Evolutionary conservation across 192 early-diverging fungal genomes (phyloP).

Genomic region (Chytriomyces sp.): DNA sequence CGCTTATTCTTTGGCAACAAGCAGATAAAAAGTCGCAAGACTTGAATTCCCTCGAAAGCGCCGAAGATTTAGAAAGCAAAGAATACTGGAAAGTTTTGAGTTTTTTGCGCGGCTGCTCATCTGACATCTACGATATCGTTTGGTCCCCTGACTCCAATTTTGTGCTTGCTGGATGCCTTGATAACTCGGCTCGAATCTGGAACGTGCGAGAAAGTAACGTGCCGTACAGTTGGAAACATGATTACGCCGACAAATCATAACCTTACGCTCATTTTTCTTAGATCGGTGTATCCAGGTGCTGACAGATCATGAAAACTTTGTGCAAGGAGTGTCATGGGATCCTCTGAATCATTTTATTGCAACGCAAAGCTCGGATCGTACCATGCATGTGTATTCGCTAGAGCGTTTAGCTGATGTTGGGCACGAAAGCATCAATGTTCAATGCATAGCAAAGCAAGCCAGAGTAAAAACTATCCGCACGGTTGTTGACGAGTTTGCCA

Average conservation of each 20-base stretch:
- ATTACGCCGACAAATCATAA: neutral
- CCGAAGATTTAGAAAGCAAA: constrained; percentile 56
- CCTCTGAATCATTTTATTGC: constrained; percentile 84
- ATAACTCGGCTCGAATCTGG: constrained; percentile 88
- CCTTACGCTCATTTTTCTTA: constrained; percentile 2
- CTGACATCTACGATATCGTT: constrained; percentile 89
- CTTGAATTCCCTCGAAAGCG: constrained; percentile 16
- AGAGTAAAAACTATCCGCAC: too few relatives aligned
- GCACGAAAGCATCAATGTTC: too few relatives aligned
- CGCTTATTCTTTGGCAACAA: constrained; percentile 83
- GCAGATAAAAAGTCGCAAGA: constrained; percentile 56
- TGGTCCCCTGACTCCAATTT: constrained; percentile 89
- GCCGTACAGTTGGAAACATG: neutral
- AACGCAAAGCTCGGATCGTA: constrained; percentile 92
- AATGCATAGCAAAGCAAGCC: too few relatives aligned
- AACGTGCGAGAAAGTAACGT: constrained; percentile 71
- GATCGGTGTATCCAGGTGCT: constrained; percentile 76
- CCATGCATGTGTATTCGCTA: constrained; percentile 22
- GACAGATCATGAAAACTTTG: constrained; percentile 83
- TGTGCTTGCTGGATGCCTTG: constrained; percentile 84
- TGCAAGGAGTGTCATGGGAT: constrained; percentile 98
- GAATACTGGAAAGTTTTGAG: constrained; percentile 77
- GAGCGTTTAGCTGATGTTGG: too few relatives aligned
- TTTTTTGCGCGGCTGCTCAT: constrained; percentile 65
- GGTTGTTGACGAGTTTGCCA: too few relatives aligned